phyloP scores from a whole-genome alignment of 2,329 filamentous ascomycete genomes.

The Talaromyces sp. region DNA sequence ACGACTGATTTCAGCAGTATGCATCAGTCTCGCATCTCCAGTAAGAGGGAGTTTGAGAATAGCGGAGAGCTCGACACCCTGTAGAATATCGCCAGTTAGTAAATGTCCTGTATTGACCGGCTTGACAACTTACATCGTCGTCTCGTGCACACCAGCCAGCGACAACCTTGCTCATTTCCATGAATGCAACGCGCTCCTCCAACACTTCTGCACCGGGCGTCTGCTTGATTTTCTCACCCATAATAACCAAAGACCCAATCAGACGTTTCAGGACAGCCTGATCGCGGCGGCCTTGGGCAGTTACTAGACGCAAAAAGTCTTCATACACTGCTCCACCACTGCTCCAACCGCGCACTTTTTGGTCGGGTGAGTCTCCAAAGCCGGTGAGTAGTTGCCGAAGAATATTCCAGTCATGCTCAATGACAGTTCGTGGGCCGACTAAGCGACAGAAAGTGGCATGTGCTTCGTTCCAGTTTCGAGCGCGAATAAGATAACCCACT shows the following conservation, averaged over 20 bases:
- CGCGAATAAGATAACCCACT: slow-evolving; percentile 73
- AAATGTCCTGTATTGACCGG: not conserved
- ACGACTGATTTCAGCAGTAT: slow-evolving; percentile 64
- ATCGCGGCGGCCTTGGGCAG: slow-evolving; percentile 33
- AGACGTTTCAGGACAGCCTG: slow-evolving; percentile 38
- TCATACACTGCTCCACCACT: slow-evolving; percentile 62
- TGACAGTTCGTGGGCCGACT: slow-evolving; percentile 75
- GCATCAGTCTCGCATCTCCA: slow-evolving; percentile 64
- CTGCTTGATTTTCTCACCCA: slow-evolving; percentile 35
- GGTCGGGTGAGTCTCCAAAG: slow-evolving; percentile 58
- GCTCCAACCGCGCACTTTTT: slow-evolving; percentile 66
- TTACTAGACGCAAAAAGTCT: slow-evolving; percentile 51
- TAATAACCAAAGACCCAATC: slow-evolving; percentile 42
- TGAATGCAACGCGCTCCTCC: slow-evolving; percentile 65
- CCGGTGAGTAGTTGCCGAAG: slow-evolving; percentile 64
- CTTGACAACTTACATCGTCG: slow-evolving; percentile 48
- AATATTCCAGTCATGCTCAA: slow-evolving; percentile 70
- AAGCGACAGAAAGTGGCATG: slow-evolving; percentile 74
- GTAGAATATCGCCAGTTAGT: slow-evolving; percentile 7
- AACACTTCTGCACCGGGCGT: slow-evolving; percentile 49
- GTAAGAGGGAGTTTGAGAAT: slow-evolving; percentile 50
- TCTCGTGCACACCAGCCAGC: slow-evolving; percentile 59
- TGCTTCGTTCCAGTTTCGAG: slow-evolving; percentile 69
- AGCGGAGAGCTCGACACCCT: slow-evolving; percentile 30
- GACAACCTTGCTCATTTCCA: slow-evolving; percentile 73